These are phyloP conservation scores for Umbilicus rupestris DNA, from an alignment of 164 flowering plant species.

Conservation along the genomic window DNA sequence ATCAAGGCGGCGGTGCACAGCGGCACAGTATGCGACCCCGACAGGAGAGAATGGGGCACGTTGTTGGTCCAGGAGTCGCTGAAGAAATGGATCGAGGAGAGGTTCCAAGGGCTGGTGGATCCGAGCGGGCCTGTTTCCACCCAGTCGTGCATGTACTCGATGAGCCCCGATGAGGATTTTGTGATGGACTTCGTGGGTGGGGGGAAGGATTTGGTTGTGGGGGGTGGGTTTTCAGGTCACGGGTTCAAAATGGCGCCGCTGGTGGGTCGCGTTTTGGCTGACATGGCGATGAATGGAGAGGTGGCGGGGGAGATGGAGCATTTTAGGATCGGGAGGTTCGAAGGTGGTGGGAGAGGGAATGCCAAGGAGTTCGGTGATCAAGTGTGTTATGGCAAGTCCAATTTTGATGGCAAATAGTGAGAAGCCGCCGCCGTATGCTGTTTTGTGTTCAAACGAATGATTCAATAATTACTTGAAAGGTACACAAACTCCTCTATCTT, in stretches of 20 bases:
- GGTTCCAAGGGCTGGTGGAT: conserved; percentile 43
- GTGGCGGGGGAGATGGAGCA: conserved; percentile 51
- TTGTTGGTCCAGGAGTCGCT: conserved; percentile 13
- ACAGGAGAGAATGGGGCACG: conserved; percentile 51
- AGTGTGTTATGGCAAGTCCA: conserved; percentile 18
- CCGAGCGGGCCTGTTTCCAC: conserved; percentile 29
- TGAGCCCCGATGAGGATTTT: conserved; percentile 88
- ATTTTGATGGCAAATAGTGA: too few relatives aligned
- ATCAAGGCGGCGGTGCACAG: conserved; percentile 70
- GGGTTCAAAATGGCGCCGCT: conserved; percentile 96
- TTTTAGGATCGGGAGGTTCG: conserved; percentile 58
- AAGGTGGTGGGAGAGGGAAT: conserved; percentile 57
- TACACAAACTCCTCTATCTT: too few relatives aligned
- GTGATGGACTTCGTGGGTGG: conserved; percentile 85
- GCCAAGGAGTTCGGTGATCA: conserved; percentile 54
- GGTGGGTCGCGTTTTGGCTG: conserved; percentile 64
- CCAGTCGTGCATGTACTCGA: conserved; percentile 78
- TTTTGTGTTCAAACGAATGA: too few relatives aligned
- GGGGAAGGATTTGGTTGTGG: conserved; percentile 68
- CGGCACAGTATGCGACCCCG: conserved; percentile 71
- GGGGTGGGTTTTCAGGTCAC: conserved; percentile 93
- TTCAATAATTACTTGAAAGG: too few relatives aligned
- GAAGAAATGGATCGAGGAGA: conserved; percentile 39
- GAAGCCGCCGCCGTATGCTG: too few relatives aligned
- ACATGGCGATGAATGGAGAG: conserved; percentile 43